phyloP scores from a whole-genome alignment of 148 eudicot species.

The Silene latifolia region DNA sequence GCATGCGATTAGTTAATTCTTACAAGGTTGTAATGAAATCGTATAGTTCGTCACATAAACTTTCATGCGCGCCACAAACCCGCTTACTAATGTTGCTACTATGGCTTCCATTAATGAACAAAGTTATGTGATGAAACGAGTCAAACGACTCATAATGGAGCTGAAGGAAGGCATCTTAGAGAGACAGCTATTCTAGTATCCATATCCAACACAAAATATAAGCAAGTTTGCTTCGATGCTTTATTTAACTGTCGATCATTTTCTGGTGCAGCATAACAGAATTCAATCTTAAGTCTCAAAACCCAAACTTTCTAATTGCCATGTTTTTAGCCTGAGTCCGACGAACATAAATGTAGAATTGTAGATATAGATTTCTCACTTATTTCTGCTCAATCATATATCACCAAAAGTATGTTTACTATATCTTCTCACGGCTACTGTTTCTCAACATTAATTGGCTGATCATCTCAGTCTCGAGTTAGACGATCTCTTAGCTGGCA shows the following conservation, averaged over 20 bases:
- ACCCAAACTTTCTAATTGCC: neutral
- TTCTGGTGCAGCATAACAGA: neutral
- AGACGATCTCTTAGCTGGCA: neutral
- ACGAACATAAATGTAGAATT: neutral
- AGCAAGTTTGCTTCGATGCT: neutral
- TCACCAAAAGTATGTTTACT: neutral
- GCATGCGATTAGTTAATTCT: too few relatives aligned
- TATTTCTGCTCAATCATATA: neutral
- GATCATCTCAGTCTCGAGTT: neutral
- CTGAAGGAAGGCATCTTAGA: too few relatives aligned
- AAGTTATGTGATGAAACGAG: neutral
- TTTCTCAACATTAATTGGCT: neutral
- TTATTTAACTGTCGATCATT: neutral
- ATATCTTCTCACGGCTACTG: neutral
- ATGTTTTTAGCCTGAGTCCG: neutral
- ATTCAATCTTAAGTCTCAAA: neutral
- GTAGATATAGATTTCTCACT: neutral
- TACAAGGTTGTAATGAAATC: too few relatives aligned
- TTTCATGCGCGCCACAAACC: constrained; percentile 21
- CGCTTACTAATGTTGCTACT: neutral
- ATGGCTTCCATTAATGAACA: constrained; percentile 2
- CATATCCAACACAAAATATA: neutral
- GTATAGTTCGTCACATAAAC: too few relatives aligned
- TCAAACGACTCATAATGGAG: neutral
- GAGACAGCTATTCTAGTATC: too few relatives aligned